Evolutionary conservation across 495 filamentous ascomycete species (phyloP).

Genomic region (Staphylotrichum longicolle): DNA sequence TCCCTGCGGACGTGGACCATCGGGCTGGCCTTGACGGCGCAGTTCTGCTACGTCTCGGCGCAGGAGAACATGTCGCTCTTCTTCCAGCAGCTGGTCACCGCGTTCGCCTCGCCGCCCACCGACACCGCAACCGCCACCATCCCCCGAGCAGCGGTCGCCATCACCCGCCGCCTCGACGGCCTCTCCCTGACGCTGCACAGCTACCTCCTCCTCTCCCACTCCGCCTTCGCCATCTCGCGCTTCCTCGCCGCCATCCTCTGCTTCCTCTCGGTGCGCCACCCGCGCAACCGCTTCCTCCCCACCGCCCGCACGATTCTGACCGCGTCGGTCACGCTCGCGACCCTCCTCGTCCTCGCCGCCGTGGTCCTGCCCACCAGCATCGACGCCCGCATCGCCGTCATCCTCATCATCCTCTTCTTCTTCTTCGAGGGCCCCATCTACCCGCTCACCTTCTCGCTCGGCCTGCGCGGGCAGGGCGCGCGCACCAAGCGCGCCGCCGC

Average conservation of each 20-base stretch:
- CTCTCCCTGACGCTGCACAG: slow-evolving; percentile 53
- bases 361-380: slow-evolving; percentile 42
- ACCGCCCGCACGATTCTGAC: slow-evolving; percentile 55
- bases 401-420: slow-evolving; percentile 54
- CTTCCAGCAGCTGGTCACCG: slow-evolving; percentile 52
- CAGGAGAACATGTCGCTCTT: slow-evolving; percentile 69
- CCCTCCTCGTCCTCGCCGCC: slow-evolving; percentile 44
- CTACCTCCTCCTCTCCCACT: slow-evolving; percentile 48
- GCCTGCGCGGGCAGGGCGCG: slow-evolving; percentile 65
- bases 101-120: slow-evolving; percentile 28
- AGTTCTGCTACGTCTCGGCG: slow-evolving; percentile 72
- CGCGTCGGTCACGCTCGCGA: slow-evolving; percentile 45
- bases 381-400: background rate
- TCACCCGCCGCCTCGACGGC: background rate
- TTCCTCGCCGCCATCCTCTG: slow-evolving; percentile 49
- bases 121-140: slow-evolving; percentile 24
- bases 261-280: slow-evolving; percentile 49
- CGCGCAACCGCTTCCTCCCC: slow-evolving; percentile 37
- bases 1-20: slow-evolving; percentile 48
- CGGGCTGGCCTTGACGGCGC: slow-evolving; percentile 61
- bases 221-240: slow-evolving; percentile 48
- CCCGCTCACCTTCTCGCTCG: slow-evolving; percentile 67
- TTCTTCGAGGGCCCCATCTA: slow-evolving; percentile 70
- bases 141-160: background rate
- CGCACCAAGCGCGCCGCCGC: slow-evolving; percentile 68